These are phyloP conservation scores for Collybia sordida DNA, from an alignment of 768 basidiomycete species.

Conservation along the genomic window DNA sequence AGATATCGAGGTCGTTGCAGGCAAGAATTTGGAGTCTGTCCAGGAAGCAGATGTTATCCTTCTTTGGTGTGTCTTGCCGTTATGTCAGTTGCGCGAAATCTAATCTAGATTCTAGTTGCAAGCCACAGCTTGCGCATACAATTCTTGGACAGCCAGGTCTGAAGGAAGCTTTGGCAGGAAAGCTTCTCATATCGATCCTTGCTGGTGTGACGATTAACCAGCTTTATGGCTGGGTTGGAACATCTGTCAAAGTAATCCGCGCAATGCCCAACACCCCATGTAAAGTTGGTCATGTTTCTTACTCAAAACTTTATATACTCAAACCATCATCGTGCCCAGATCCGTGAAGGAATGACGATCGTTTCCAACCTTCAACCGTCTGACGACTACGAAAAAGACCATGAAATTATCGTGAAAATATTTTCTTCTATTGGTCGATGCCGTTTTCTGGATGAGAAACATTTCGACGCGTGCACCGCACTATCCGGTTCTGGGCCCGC, in stretches of 20 bases:
- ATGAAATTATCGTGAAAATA: slow-evolving; percentile 80
- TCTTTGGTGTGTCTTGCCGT: slow-evolving; percentile 63
- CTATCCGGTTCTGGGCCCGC: slow-evolving; percentile 96
- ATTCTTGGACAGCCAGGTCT: slow-evolving; percentile 79
- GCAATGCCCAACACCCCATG: slow-evolving; percentile 99
- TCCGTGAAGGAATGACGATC: slow-evolving; percentile 98
- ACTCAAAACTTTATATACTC: neutral
- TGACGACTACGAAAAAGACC: slow-evolving; percentile 55
- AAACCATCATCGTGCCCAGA: slow-evolving; percentile 47
- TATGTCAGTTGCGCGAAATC: neutral
- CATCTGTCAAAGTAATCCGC: slow-evolving; percentile 83
- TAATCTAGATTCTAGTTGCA: slow-evolving; percentile 61
- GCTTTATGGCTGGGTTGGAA: slow-evolving; percentile 69
- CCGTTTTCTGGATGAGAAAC: slow-evolving; percentile 95
- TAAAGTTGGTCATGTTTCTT: slow-evolving; percentile 53
- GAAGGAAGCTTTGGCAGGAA: slow-evolving; percentile 79
- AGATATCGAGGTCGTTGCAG: slow-evolving; percentile 69
- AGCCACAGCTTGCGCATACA: slow-evolving; percentile 80
- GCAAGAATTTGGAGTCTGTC: slow-evolving; percentile 71
- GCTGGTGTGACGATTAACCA: slow-evolving; percentile 94
- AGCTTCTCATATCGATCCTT: slow-evolving; percentile 94
- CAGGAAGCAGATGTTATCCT: slow-evolving; percentile 80
- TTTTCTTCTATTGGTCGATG: slow-evolving; percentile 97
- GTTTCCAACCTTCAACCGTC: slow-evolving; percentile 70
- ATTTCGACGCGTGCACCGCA: slow-evolving; percentile 98